These are phyloP conservation scores for Agaricus subrufescens DNA, from an alignment of 768 basidiomycete species.

Conservation along the genomic window DNA sequence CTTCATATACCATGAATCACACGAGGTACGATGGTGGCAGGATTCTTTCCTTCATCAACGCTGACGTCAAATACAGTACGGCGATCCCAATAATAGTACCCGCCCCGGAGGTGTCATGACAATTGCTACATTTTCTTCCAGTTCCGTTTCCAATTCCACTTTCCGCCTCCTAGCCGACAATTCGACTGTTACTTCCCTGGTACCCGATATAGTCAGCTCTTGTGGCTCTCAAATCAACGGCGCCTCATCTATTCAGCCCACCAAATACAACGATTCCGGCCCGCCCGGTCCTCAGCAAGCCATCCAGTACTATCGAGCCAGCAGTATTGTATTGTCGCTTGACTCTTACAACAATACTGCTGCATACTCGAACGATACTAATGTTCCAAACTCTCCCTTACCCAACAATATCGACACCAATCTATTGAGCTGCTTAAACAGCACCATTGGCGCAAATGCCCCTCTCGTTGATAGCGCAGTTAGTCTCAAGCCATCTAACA, in stretches of 20 bases:
- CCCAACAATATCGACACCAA: conserved; percentile 45
- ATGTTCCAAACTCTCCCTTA: conserved; percentile 43
- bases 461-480: conserved; percentile 45
- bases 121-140: conserved; percentile 39
- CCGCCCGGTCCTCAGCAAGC: conserved; percentile 47
- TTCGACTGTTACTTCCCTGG: conserved; percentile 38
- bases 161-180: conserved; percentile 48
- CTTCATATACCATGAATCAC: conserved; percentile 22
- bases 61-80: conserved; percentile 19
- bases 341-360: conserved; percentile 67
- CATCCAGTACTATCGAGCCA: conserved; percentile 67
- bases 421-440: conserved; percentile 55
- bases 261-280: conserved; percentile 26
- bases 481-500: conserved; percentile 13
- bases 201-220: conserved; percentile 34
- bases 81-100: conserved; percentile 32
- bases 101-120: conserved; percentile 47
- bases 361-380: conserved; percentile 31
- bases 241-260: conserved; percentile 17
- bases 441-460: conserved; percentile 53
- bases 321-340: conserved; percentile 55
- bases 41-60: not conserved
- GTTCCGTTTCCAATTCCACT: conserved; percentile 27
- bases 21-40: conserved; percentile 23
- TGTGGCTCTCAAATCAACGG: conserved; percentile 28